A percentile compares a stretch with the other conserved stretches of the same genome.
phyloP scores from a whole-genome alignment of 176 grass and related monocot genomes.

The Panicum miliaceum region DNA sequence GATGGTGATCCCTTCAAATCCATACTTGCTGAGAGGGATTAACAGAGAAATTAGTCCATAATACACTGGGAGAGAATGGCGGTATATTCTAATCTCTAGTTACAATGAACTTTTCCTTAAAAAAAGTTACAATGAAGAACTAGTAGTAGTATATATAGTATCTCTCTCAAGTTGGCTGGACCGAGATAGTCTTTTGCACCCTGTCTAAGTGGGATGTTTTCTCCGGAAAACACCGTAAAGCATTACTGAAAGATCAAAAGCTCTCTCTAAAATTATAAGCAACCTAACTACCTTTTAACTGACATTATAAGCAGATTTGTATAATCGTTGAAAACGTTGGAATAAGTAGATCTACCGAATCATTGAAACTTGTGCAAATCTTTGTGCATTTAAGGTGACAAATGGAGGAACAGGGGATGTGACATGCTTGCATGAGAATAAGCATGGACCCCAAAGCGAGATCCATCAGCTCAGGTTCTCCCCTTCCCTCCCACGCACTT shows the following conservation, averaged over 20 bases:
- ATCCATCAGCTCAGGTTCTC: conserved; percentile 65
- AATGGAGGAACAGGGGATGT: conserved; percentile 5
- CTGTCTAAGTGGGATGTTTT: background rate
- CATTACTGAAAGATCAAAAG: background rate
- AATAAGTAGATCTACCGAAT: background rate
- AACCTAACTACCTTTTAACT: background rate
- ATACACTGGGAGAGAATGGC: background rate
- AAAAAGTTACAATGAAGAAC: too few relatives aligned
- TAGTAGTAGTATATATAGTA: too few relatives aligned
- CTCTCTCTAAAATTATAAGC: background rate
- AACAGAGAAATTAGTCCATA: background rate
- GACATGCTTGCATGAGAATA: conserved; percentile 40
- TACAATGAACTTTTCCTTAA: too few relatives aligned
- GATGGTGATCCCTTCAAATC: background rate
- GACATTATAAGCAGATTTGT: background rate
- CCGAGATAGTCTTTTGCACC: background rate
- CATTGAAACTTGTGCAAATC: background rate
- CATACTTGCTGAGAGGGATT: background rate
- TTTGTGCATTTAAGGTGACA: conserved; percentile 17
- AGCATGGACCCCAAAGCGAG: conserved; percentile 42
- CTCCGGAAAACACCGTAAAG: background rate
- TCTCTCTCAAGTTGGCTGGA: background rate
- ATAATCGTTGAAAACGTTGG: background rate
- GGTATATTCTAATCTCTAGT: too few relatives aligned
- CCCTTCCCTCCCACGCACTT: conserved; percentile 47